Evolutionary conservation across 2,329 filamentous ascomycete genomes (phyloP), one percentile per base, ranked within the genome.

Genomic region (Arthrobotrys conoides): DNA sequence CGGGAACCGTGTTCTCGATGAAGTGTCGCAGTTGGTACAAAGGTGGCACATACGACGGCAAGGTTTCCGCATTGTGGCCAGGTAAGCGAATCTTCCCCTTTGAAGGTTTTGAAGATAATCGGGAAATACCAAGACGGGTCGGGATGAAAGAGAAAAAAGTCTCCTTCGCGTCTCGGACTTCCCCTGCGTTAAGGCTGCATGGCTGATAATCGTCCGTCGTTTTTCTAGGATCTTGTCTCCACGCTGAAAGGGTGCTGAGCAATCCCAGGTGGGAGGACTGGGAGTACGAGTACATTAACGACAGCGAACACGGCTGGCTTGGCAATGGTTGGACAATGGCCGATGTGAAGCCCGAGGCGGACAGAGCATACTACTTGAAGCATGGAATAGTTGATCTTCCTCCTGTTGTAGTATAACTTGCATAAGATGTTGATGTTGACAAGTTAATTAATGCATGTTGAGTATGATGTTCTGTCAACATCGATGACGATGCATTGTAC

Each of bases 11-110:
- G 1, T 88, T 87, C 81, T 83, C 84, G 5, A 86, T 86, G 48
- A 82, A 83, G 9, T 89, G 88, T 82, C 86, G 85, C 76, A 87
- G 86, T 67, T 89, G 88, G 88, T 89, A 89, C 82, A 87, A 87
- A 81, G 84, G 85, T 36, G 84, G 84, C 44, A 83, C 81, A 1
- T 81, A 84, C 3, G 84, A 87, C 53, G 86, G 86, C 18, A 83
- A 85, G 44, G 84, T 87, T 38, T 84, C 85, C 20, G 86, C 86
- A 5, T 82, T 85, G n/a, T 87, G 85, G 81, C 84, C 85, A 10
- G 86, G 86, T 24, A 68, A 72, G 75, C 61, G 63, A 30, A 12
- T 30, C n/a, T n/a, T n/a, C 48, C 53, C 53, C 27, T 30, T 30
- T 30, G 27, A 30, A 30, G 27, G 24, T 27, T 27, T 68, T 14